A percentile compares a stretch with the other conserved stretches of the same genome.
Conservation (phyloP, 2,329 filamentous ascomycete genomes). For the Phoma sp. region DNA sequence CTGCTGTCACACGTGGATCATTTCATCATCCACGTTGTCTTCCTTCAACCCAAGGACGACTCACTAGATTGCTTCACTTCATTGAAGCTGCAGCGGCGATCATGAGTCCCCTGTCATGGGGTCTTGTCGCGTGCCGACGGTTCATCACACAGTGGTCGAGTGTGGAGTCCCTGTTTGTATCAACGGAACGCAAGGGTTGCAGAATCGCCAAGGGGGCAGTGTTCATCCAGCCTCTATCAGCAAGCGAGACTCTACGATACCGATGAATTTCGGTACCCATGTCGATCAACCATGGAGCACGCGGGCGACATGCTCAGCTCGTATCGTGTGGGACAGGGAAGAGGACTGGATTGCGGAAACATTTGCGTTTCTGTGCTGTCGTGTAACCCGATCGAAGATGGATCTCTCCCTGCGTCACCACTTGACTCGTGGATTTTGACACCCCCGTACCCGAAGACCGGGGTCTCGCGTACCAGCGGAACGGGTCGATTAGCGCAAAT, state of each 20-base stretch:
- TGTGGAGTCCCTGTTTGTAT: not conserved
- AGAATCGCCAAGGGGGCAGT: not conserved
- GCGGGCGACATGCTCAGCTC: slow-evolving; percentile 6
- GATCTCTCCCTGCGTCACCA: slow-evolving; percentile 2
- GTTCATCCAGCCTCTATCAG: not conserved
- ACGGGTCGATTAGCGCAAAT: slow-evolving; percentile 9
- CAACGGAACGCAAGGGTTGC: not conserved
- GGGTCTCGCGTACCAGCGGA: slow-evolving; percentile 8
- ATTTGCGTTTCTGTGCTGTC: slow-evolving; percentile 3
- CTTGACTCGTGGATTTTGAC: slow-evolving; percentile 13
- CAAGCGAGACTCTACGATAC: not conserved
- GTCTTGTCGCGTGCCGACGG: not conserved
- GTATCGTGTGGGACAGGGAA: not conserved
- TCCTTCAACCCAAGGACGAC: not conserved
- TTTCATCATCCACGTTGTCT: not conserved
- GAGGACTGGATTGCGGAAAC: not conserved
- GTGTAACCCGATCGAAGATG: slow-evolving; percentile 12
- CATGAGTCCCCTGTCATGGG: not conserved
- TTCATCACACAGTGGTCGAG: not conserved
- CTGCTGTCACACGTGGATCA: not conserved
- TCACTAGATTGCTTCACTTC: not conserved
- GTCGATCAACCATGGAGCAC: not conserved
- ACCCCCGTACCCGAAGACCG: slow-evolving; percentile 9
- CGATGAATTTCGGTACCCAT: not conserved
- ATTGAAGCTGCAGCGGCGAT: not conserved